phyloP scores from a whole-genome alignment of 306 rosid genomes.

The Vigna angularis region DNA sequence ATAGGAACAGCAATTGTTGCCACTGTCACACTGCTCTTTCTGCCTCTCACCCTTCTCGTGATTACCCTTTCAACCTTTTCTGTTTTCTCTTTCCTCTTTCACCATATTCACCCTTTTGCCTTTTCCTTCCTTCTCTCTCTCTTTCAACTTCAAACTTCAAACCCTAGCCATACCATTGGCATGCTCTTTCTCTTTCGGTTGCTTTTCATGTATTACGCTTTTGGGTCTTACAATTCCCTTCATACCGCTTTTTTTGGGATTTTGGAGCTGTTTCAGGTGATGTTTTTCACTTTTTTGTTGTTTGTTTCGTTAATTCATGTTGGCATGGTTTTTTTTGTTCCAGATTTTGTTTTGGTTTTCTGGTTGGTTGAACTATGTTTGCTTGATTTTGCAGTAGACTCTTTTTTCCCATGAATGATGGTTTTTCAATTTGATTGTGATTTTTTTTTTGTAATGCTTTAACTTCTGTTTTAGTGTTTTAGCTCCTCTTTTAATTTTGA shows the following conservation, averaged over 20 bases:
- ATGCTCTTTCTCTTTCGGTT: constrained; percentile 15
- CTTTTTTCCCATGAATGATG: neutral
- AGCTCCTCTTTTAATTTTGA: constrained; percentile 6
- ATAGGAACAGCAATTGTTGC: neutral
- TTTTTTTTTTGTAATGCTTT: constrained; percentile 16
- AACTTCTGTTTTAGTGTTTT: neutral
- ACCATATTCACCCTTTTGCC: constrained; percentile 11
- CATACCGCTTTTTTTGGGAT: neutral
- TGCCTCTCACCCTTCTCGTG: constrained; percentile 67
- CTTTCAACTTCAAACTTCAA: constrained; percentile 40
- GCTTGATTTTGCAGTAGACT: neutral
- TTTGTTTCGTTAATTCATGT: neutral
- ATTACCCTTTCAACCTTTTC: constrained; percentile 57
- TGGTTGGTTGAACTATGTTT: neutral
- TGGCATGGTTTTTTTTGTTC: constrained; percentile 1
- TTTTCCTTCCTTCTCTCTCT: constrained; percentile 5
- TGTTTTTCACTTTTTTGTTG: neutral
- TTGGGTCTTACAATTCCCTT: constrained; percentile 23
- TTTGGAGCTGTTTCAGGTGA: constrained; percentile 46
- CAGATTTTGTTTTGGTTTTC: neutral
- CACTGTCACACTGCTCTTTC: constrained; percentile 38
- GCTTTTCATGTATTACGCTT: neutral
- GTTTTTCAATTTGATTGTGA: constrained; percentile 28
- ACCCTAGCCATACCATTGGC: constrained; percentile 47
- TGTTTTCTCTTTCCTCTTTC: constrained; percentile 57